phyloP scores from a whole-genome alignment of 2,329 filamentous ascomycete species.

The Fusarium udum region DNA sequence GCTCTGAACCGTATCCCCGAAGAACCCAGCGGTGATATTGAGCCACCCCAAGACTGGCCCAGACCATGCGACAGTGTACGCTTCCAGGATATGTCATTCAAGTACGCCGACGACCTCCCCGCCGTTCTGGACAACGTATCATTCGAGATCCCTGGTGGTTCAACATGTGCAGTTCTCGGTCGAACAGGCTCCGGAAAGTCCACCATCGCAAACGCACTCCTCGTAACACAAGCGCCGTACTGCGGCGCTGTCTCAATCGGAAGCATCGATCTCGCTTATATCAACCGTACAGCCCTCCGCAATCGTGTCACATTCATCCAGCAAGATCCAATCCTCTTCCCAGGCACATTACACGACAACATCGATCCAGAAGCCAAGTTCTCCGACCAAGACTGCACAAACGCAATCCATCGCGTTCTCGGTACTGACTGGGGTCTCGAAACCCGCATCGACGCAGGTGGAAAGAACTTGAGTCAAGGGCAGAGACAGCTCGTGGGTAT shows the following conservation, averaged over 20 bases:
- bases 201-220: conserved; percentile 71
- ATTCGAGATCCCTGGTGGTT: conserved; percentile 74
- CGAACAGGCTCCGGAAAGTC: conserved; percentile 90
- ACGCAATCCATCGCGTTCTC: conserved; percentile 68
- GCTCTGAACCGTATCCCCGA: conserved; percentile 82
- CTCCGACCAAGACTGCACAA: conserved; percentile 60
- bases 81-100: conserved; percentile 81
- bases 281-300: conserved; percentile 65
- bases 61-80: conserved; percentile 74
- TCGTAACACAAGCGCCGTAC: conserved; percentile 63
- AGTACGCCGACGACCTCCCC: conserved; percentile 81
- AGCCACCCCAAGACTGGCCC: conserved; percentile 82
- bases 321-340: conserved; percentile 70
- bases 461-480: conserved; percentile 70
- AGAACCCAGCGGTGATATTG: conserved; percentile 72
- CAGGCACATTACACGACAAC: conserved; percentile 68
- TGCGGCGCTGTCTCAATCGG: conserved; percentile 65
- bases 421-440: conserved; percentile 58
- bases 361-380: conserved; percentile 73
- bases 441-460: conserved; percentile 66
- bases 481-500: conserved; percentile 71
- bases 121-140: conserved; percentile 74
- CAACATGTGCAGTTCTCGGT: conserved; percentile 75
- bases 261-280: conserved; percentile 58
- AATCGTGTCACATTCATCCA: conserved; percentile 70